Percentiles rank a stretch among this genome's conserved stretches.
These are phyloP conservation scores for Colletotrichum tofieldiae DNA, from an alignment of 2,329 filamentous ascomycete genomes.

Conservation along the genomic window DNA sequence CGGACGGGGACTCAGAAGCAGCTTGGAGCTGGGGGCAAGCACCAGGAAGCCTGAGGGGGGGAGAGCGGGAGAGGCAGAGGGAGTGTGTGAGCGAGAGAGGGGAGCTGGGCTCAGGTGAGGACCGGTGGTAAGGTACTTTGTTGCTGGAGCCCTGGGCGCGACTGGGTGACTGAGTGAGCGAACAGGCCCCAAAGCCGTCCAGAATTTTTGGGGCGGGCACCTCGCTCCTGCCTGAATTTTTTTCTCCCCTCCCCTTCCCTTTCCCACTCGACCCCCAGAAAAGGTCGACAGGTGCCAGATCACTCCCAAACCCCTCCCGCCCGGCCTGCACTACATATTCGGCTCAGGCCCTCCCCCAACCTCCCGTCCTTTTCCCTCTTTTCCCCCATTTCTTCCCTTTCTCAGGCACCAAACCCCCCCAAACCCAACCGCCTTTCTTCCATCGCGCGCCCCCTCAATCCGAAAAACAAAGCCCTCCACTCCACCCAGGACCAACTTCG, in stretches of 20 bases:
- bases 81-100: not conserved
- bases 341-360: constrained; percentile 42
- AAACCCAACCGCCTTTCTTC: constrained; percentile 43
- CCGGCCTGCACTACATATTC: constrained; percentile 42
- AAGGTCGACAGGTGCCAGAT: constrained; percentile 32
- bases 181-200: constrained; percentile 3
- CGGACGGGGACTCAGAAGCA: not conserved
- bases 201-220: constrained; percentile 43
- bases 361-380: constrained; percentile 47
- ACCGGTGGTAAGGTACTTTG: not conserved
- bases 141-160: constrained; percentile 3
- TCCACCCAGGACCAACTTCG: constrained; percentile 46
- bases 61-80: not conserved
- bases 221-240: constrained; percentile 53
- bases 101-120: not conserved
- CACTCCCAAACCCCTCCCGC: constrained; percentile 41
- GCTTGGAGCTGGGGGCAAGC: not conserved
- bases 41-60: not conserved
- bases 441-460: constrained; percentile 45
- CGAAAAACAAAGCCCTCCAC: constrained; percentile 43
- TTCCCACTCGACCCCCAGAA: constrained; percentile 42
- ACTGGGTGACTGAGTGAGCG: not conserved
- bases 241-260: constrained; percentile 49
- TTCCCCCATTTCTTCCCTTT: constrained; percentile 41
- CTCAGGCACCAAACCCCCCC: constrained; percentile 35